A percentile compares a stretch with the other conserved stretches of the same genome.
These are phyloP conservation scores for Wickerhamiella musiphila DNA, from an alignment of 805 yeast species.

Conservation along the genomic window DNA sequence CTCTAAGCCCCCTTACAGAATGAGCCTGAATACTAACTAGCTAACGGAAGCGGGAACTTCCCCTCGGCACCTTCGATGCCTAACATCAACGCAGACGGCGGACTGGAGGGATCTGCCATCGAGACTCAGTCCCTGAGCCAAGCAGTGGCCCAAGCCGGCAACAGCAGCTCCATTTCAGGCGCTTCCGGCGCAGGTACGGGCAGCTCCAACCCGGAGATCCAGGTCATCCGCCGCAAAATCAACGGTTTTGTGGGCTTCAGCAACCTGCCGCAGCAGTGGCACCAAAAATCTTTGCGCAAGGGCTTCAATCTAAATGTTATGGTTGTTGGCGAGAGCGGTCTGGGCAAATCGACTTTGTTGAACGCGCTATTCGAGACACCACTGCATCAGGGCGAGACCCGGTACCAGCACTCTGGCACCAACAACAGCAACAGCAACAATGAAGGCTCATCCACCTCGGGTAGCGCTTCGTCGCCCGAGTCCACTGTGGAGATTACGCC, in stretches of 20 bases:
- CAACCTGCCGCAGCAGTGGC: slow-evolving; percentile 97
- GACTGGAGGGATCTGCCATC: slow-evolving; percentile 3
- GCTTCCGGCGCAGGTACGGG: slow-evolving; percentile 1
- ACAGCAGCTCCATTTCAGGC: slow-evolving; percentile 1
- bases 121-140: slow-evolving; percentile 7
- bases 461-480: slow-evolving; percentile 5
- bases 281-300: slow-evolving; percentile 73
- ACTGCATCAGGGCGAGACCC: slow-evolving; percentile 29
- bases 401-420: slow-evolving; percentile 16
- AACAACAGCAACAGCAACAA: too few relatives aligned
- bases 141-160: slow-evolving; percentile 7
- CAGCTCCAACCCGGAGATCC: slow-evolving; percentile 19
- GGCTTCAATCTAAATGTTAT: slow-evolving; percentile 81
- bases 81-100: slow-evolving; percentile 1
- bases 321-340: slow-evolving; percentile 72
- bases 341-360: slow-evolving; percentile 84
- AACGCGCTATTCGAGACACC: slow-evolving; percentile 72
- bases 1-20: too few relatives aligned
- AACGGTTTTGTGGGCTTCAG: slow-evolving; percentile 94
- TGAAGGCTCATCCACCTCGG: neutral
- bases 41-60: too few relatives aligned
- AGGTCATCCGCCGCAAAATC: slow-evolving; percentile 64
- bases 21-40: too few relatives aligned
- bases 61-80: slow-evolving; percentile 2
- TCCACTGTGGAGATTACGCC: slow-evolving; percentile 44